Base-by-base conservation (phyloP, 2,329 filamentous ascomycete species). In the Chrysosporium keratinophilum region DNA sequence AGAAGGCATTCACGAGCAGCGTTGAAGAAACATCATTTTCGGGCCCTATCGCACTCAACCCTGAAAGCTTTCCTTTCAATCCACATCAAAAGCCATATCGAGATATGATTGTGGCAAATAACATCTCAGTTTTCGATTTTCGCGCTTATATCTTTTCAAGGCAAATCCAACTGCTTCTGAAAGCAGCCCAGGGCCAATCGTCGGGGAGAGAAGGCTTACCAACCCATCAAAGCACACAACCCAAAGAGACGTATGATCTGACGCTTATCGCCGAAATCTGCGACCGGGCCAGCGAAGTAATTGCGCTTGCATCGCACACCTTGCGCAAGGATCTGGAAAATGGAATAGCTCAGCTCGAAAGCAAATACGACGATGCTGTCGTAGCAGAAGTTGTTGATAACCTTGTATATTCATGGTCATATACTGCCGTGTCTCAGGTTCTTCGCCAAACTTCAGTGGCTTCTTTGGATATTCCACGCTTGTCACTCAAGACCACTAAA, bases 111-210 rank as follows among this genome's bases (percentile, higher is more conserved):
- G 75, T 98, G 39, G 85, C 87, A 12, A 98, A 94, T 71, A 87
- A 95, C 60, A 94, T 98, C 35, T 98, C 93, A 0, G 77, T 95
- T 2, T 96, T 97, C 65, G 93, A 98, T 68, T 97, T 98, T 67
- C 79, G 88, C 48, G 88, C 86, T 61, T 98, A 98, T 67, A 83
- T 98, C 11, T 98, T 97, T 67, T 83, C 88, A 2, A 81, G 93
- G 20, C 91, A 98, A 63, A 81, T 95, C 58, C 80, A 85, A 2
- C 72, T 98, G 0, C 76, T 97, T 1, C 76, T 95, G 11, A 81
- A 90, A 3, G 78, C 95, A 1, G 89, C 87, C n/a, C 93, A 91
- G 64, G 64, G 65, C 17, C 72, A 65, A 23, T 56, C 72, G 41
- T 59, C 60, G 55, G 61, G 59, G n/a, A 63, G 62, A 15, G 65